A percentile compares a stretch with the other conserved stretches of the same genome.
These are phyloP conservation scores for Brasilioporus rufonigricans DNA, from an alignment of 768 basidiomycete genomes.

Conservation along the genomic window DNA sequence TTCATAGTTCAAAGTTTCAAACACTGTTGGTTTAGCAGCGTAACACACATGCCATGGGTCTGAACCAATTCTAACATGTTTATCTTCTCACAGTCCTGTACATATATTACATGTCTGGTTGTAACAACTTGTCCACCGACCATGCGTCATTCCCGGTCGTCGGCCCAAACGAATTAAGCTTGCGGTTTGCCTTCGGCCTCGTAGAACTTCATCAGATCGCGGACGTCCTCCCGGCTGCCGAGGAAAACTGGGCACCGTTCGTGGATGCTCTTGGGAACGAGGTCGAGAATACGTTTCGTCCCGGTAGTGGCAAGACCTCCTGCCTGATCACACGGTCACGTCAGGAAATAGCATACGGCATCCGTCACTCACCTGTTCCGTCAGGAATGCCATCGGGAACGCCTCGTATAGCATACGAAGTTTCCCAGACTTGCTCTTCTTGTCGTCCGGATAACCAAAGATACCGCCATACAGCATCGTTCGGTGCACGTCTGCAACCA, in stretches of 20 bases:
- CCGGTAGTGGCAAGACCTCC: constrained; percentile 97
- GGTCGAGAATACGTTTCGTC: constrained; percentile 88
- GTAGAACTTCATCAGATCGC: constrained; percentile 88
- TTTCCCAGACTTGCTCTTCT: constrained; percentile 96
- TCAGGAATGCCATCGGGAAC: constrained; percentile 96
- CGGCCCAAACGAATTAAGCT: constrained; percentile 1
- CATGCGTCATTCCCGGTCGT: not conserved
- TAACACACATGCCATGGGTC: too few relatives aligned
- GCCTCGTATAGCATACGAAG: constrained; percentile 94
- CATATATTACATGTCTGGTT: constrained; percentile 5
- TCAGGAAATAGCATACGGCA: not conserved
- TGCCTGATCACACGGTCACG: constrained; percentile 50
- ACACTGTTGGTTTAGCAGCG: too few relatives aligned
- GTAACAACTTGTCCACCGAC: not conserved
- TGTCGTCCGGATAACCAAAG: constrained; percentile 97
- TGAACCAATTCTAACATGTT: not conserved
- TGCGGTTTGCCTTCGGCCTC: constrained; percentile 34
- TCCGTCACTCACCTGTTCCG: constrained; percentile 68
- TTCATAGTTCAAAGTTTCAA: too few relatives aligned
- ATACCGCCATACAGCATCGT: constrained; percentile 97
- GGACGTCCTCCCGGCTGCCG: constrained; percentile 90
- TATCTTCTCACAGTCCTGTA: not conserved
- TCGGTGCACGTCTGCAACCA: constrained; percentile 98
- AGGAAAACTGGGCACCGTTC: constrained; percentile 92
- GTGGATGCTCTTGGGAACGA: constrained; percentile 83